Evolutionary conservation across 2,329 filamentous ascomycete genomes (phyloP).

Genomic region (Ophiostoma piceae): DNA sequence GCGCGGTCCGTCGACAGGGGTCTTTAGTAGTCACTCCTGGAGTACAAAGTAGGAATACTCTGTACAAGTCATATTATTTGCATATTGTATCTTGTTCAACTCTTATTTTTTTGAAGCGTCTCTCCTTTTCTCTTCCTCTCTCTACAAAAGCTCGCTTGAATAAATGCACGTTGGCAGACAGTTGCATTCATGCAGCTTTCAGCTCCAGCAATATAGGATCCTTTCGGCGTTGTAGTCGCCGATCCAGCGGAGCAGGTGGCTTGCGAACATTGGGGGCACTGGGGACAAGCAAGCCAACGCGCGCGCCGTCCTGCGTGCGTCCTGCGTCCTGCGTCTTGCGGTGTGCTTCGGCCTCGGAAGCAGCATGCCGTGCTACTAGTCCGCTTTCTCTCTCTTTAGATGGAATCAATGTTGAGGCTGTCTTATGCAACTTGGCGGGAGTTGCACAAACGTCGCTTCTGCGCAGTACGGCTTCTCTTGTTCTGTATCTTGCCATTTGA

Average conservation of each 20-base stretch:
- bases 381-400: background rate
- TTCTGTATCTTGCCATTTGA: background rate
- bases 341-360: constrained; percentile 3
- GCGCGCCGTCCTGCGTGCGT: background rate
- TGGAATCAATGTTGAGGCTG: background rate
- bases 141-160: background rate
- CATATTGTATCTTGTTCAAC: no score
- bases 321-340: constrained; percentile 1
- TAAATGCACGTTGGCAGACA: background rate
- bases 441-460: background rate
- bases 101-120: no score
- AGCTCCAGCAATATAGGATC: constrained; percentile 3
- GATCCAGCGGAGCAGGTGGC: constrained; percentile 15
- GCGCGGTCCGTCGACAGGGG: background rate
- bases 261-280: background rate
- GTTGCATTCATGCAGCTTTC: constrained; percentile 10
- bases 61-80: no score
- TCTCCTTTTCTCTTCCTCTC: background rate
- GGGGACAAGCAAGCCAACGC: background rate
- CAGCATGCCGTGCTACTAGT: background rate
- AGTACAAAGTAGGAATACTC: no score
- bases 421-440: background rate
- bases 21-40: background rate
- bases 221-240: constrained; percentile 11
- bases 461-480: background rate